Evolutionary conservation across 1,284 basidiomycete species (phyloP), one percentile per base, ranked within the genome.

Genomic region (Cystobasidium slooffiae): DNA sequence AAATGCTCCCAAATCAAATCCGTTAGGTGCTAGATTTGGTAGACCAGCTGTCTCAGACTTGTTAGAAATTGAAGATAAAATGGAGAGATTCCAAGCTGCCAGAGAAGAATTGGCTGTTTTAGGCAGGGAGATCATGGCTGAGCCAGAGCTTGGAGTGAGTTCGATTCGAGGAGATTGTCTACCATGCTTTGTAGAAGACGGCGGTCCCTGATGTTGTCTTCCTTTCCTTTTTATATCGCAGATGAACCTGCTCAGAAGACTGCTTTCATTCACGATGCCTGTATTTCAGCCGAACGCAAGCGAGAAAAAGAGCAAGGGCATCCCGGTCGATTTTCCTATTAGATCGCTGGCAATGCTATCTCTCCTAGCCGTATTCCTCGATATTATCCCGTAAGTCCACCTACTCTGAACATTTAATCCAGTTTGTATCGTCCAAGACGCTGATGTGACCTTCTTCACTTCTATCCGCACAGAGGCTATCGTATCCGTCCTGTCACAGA

Each of bases 321-420:
- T 96, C 4, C 81, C 84, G 8, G 94, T 98, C 75, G 93, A 97
- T 78, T 83, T 86, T 47, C 85, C 91, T 37, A 91, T 99, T 77
- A 89, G 96, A 70, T 92, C 91, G 82, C 84, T 97, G 51, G 91
- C 96, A 4, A 87, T 97, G 67, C 85, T 98, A 46, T 97, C 94
- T 16, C 90, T 97, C 80, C 86, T 98, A 37, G 92, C 95, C 10
- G 92, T 99, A 16, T 97, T 93, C 86, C 93, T 93, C 80, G 97
- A 99, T 82, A 88, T 99, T 76, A 89, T 98, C 59, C 97, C 97
- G 39, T 93, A 91, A 44, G 92, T 92, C 31, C 41, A 8, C 20
- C 39, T 4, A 31, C 44, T 18, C 6, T 0, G 39, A 49, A 10
- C 12, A n/a, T n/a, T n/a, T n/a, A 44, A 51, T 6, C n/a, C 6